Evolutionary conservation across 805 yeast genomes (phyloP).

Genomic region (Lipomyces orientalis): DNA sequence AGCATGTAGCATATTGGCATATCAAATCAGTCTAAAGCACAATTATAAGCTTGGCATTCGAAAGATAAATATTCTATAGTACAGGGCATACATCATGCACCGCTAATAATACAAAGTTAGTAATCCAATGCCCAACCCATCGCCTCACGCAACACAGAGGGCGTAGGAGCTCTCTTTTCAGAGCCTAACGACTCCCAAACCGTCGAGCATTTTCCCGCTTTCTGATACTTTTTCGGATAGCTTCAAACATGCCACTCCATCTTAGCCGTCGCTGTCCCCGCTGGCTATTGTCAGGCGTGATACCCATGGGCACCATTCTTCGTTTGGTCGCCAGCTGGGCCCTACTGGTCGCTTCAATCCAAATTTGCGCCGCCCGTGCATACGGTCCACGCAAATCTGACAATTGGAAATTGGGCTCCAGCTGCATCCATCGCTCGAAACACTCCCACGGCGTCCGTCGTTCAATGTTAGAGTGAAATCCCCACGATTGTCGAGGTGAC

Average conservation of each 20-base stretch:
- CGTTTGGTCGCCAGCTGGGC: conserved; percentile 88
- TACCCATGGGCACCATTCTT: conserved; percentile 89
- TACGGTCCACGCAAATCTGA: conserved; percentile 81
- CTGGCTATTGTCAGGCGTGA: conserved; percentile 84
- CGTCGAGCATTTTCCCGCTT: conserved; percentile 65
- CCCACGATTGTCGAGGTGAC: conserved; percentile 65
- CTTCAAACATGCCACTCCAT: conserved; percentile 98
- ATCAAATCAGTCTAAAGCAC: too few species aligned
- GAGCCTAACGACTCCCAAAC: conserved; percentile 6
- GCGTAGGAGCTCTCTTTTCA: neutral
- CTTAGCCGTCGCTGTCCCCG: conserved; percentile 88
- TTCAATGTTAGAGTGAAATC: conserved; percentile 75
- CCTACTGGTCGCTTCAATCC: conserved; percentile 90
- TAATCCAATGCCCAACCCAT: neutral
- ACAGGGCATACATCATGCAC: neutral
- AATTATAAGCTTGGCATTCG: too few species aligned
- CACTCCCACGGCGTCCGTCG: conserved; percentile 99
- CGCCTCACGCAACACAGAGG: neutral
- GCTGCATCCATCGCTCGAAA: conserved; percentile 92
- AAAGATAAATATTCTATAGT: neutral
- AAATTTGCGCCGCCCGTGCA: conserved; percentile 81
- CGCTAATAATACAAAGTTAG: neutral
- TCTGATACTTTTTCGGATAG: conserved; percentile 85
- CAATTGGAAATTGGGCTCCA: conserved; percentile 85
- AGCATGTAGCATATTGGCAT: too few species aligned